phyloP scores from a whole-genome alignment of 768 basidiomycete genomes.

The Trametes elegans region DNA sequence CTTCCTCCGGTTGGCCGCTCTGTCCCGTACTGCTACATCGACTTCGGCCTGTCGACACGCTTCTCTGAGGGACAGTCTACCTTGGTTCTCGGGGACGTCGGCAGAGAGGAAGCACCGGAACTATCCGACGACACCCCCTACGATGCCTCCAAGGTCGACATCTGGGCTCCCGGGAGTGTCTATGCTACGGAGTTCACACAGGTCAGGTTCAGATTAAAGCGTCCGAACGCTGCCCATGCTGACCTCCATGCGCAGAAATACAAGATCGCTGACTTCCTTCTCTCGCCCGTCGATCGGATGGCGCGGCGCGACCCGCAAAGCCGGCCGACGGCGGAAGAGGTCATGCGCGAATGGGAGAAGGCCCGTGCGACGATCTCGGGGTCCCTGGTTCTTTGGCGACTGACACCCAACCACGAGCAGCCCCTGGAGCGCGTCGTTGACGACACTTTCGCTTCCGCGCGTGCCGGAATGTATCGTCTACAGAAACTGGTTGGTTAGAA shows the following conservation, averaged over 20 bases:
- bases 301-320: slow-evolving; percentile 2
- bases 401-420: neutral
- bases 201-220: neutral
- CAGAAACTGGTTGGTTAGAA: neutral
- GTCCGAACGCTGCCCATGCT: neutral
- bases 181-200: neutral
- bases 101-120: slow-evolving; percentile 27
- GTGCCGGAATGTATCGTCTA: neutral
- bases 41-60: slow-evolving; percentile 23
- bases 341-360: neutral
- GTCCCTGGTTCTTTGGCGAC: neutral
- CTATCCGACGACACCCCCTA: slow-evolving; percentile 21
- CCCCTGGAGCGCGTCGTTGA: neutral
- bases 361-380: neutral
- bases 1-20: slow-evolving; percentile 33
- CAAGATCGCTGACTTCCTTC: neutral
- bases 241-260: neutral
- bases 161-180: slow-evolving; percentile 27
- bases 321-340: slow-evolving; percentile 14
- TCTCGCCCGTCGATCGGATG: neutral
- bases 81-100: slow-evolving; percentile 18
- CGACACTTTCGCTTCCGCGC: neutral
- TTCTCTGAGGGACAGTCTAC: slow-evolving; percentile 15
- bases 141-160: slow-evolving; percentile 28
- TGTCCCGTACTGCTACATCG: slow-evolving; percentile 31